Evolutionary conservation across 2,329 filamentous ascomycete genomes (phyloP), one percentile per base, ranked within the genome.

Genomic region (Trichoderma breve): DNA sequence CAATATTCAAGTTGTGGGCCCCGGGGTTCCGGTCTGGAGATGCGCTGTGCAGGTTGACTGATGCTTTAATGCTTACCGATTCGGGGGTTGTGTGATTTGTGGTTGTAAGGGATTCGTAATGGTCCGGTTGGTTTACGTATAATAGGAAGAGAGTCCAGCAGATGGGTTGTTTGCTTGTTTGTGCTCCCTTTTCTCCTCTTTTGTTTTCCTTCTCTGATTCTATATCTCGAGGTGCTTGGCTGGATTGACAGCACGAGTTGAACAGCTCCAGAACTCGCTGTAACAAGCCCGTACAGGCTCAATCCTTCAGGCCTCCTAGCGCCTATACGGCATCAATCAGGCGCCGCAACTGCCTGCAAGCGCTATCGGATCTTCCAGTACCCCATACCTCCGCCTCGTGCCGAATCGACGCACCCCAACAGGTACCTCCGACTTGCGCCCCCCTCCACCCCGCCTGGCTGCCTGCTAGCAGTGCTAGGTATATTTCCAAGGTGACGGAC

Each of bases 11-110:
- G 26, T 65, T 72, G 71, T 30, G 71, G 65, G 71, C 71, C 11
- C 32, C 71, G 70, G 63, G n/a, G 62, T 63, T 72, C 70, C 70
- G 70, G 64, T 32, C 66, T 69, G 55, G 55, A 69, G 21, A 61
- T 51, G 28, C 43, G 28, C 24, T 34, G 57, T 30, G 24, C 9
- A 32, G 6, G 18, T 36, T 36, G 24, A 30, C 28, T 8, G 51
- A 34, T 64, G 58, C 32, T 24, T 39, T 30, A 51, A 65, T 66
- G 43, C 57, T 62, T 60, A 34, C 55, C 55, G 60, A 15, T 26
- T 62, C 21, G 21, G 24, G 43, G 26, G 32, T 39, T 62, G 34
- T 43, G n/a, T 53, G 62, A 26, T 24, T 47, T 12, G 26, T 39
- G 24, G 14, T 18, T 47, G 28, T 14, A 21, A 43, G 24, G 21